Conservation (phyloP, 2,329 filamentous ascomycete species). For the Didymosphaeria variabile region DNA sequence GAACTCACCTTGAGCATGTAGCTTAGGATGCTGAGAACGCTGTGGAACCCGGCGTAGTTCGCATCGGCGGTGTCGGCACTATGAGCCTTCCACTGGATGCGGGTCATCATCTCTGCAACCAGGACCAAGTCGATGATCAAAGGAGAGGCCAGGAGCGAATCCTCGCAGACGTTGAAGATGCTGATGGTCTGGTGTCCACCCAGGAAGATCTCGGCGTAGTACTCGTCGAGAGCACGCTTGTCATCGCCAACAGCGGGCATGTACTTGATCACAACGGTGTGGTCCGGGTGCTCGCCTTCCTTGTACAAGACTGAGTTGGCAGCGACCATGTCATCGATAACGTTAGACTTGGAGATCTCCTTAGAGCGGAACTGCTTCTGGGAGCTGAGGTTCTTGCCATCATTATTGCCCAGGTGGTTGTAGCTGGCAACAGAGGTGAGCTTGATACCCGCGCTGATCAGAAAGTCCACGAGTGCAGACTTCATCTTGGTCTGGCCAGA, state of each 20-base stretch:
- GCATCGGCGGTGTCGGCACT: slow-evolving; percentile 62
- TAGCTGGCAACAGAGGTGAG: slow-evolving; percentile 98
- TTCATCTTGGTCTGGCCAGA: slow-evolving; percentile 99
- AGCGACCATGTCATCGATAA: slow-evolving; percentile 99
- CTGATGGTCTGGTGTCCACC: slow-evolving; percentile 98
- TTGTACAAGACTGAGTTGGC: slow-evolving; percentile 92
- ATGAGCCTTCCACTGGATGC: slow-evolving; percentile 84
- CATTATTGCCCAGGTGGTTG: slow-evolving; percentile 99
- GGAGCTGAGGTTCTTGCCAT: slow-evolving; percentile 97
- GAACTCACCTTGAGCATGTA: slow-evolving; percentile 85
- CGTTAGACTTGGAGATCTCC: slow-evolving; percentile 99
- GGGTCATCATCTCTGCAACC: slow-evolving; percentile 97
- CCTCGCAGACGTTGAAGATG: slow-evolving; percentile 98
- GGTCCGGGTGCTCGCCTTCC: slow-evolving; percentile 92
- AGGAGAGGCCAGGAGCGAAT: slow-evolving; percentile 93
- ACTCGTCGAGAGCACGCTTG: slow-evolving; percentile 98
- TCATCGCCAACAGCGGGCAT: slow-evolving; percentile 99
- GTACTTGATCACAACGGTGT: slow-evolving; percentile 99
- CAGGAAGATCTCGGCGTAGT: slow-evolving; percentile 99
- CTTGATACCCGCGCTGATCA: slow-evolving; percentile 99
- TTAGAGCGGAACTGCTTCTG: slow-evolving; percentile 99
- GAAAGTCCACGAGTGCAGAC: slow-evolving; percentile 96
- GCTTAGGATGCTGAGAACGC: slow-evolving; percentile 93
- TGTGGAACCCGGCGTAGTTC: slow-evolving; percentile 94
- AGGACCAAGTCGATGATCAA: slow-evolving; percentile 97